Base-by-base conservation (phyloP, 1,284 basidiomycete genomes). In the Irpex lacteus region DNA sequence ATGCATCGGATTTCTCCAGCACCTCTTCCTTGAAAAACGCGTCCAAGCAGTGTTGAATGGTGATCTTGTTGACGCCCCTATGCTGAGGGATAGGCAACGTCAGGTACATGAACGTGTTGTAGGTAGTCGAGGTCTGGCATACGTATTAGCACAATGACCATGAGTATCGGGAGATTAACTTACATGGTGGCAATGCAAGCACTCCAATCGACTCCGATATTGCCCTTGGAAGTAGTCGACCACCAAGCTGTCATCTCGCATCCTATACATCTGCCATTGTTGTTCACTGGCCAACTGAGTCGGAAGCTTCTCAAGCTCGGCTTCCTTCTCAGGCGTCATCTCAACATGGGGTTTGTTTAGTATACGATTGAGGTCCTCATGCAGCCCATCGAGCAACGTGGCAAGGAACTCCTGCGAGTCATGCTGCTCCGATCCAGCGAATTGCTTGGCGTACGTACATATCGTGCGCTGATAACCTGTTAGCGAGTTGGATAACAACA, bases 151-250 rank as follows among this genome's bases (percentile, higher is more conserved):
- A 7, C 2, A 6, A 47, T 13, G 36, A 19, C 11, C 50, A 18
- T 7, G 18, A 19, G 8, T 15, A 44, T 32, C 40, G 1, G 40
- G 37, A 60, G 9, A 8, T 26, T 34, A 53, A 40, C 88, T 65
- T 66, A 95, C 95, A 78, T 95, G 94, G 68, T 86, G 82, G 75
- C 97, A 99, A 4, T 92, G 96, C 73, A 96, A 75, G 74, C 97
- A 99, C 71, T 95, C 87, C 77, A 99, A 78, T 63, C 90, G 85
- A 78, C 94, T 98, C 68, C 94, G 82, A 75, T 98, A 98, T 77
- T 98, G 97, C 3, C 97, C 98, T 78, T 98, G 97, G 82, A 99
- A 98, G 73, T 93, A 92, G 76, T 98, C 96, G 56, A 98, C 98
- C 63, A 99, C 92, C 63, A 98, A 81, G 70, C 92, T 95, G 75